These are phyloP conservation scores for Cystobasidium onofrii DNA, from an alignment of 768 basidiomycete genomes.

Conservation along the genomic window DNA sequence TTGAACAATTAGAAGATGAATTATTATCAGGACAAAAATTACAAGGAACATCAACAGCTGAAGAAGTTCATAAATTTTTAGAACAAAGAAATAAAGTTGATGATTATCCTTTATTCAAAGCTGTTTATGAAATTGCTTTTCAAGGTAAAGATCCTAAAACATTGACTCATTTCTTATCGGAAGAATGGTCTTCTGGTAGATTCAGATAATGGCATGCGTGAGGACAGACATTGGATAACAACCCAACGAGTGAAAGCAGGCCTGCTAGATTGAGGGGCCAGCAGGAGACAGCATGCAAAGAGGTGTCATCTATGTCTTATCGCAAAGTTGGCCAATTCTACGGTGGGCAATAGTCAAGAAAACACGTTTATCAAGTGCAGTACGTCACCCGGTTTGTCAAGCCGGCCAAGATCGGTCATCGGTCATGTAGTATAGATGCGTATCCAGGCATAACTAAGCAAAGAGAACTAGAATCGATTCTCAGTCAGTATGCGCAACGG, in stretches of 20 bases:
- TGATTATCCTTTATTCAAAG: constrained; percentile 49
- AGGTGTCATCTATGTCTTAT: too few relatives aligned
- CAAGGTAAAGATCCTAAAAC: constrained; percentile 31
- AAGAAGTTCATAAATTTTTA: constrained; percentile 49
- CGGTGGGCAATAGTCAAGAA: too few relatives aligned
- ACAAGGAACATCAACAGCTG: constrained; percentile 48
- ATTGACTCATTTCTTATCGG: constrained; percentile 16
- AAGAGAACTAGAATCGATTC: too few relatives aligned
- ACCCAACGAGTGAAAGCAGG: too few relatives aligned
- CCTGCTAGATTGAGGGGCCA: too few relatives aligned
- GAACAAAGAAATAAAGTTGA: constrained; percentile 46
- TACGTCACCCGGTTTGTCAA: too few relatives aligned
- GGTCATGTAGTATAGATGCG: neutral
- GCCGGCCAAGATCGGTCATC: too few relatives aligned
- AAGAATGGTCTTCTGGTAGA: neutral
- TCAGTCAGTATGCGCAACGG: too few relatives aligned
- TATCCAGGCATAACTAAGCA: neutral
- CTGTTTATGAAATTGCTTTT: constrained; percentile 42
- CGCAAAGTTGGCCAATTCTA: too few relatives aligned
- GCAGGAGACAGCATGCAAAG: too few relatives aligned
- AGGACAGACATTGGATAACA: too few relatives aligned
- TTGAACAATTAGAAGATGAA: constrained; percentile 48
- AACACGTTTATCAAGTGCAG: too few relatives aligned
- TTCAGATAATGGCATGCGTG: neutral
- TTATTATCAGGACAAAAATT: constrained; percentile 50